Conservation (phyloP, 306 rosid species). For the Rubus parviflorus region DNA sequence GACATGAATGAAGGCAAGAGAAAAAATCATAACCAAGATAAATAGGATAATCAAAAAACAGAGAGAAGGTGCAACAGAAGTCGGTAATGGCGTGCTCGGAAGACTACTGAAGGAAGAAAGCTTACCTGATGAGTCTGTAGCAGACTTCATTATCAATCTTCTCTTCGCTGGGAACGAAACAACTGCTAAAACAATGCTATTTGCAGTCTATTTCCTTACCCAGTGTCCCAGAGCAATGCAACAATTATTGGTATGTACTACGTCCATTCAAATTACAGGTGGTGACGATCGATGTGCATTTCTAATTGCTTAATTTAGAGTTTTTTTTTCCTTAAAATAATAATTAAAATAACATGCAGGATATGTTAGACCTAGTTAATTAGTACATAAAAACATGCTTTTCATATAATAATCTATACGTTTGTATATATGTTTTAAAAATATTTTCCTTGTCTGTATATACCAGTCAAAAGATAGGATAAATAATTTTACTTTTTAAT, state of each 20-base stretch:
- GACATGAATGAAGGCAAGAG: slow-evolving; percentile 62
- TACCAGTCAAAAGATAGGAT: too few relatives aligned
- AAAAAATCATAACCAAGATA: slow-evolving; percentile 66
- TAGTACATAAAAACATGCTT: too few relatives aligned
- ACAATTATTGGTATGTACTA: slow-evolving; percentile 56
- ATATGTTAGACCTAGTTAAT: too few relatives aligned
- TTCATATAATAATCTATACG: too few relatives aligned
- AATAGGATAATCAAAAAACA: slow-evolving; percentile 57
- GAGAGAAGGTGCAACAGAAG: slow-evolving; percentile 39
- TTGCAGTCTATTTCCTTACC: slow-evolving; percentile 84
- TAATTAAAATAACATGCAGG: too few relatives aligned
- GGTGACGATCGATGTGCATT: not conserved
- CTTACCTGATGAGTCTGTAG: slow-evolving; percentile 65
- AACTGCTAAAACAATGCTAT: slow-evolving; percentile 92
- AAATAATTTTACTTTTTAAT: too few relatives aligned
- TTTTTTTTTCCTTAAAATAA: too few relatives aligned
- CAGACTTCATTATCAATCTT: slow-evolving; percentile 92
- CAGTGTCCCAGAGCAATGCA: slow-evolving; percentile 70
- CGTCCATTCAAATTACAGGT: not conserved
- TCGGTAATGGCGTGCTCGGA: slow-evolving; percentile 62
- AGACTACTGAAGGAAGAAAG: slow-evolving; percentile 76
- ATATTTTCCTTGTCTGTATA: too few relatives aligned
- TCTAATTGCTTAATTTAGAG: not conserved
- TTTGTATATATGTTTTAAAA: too few relatives aligned
- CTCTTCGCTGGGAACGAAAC: slow-evolving; percentile 97